These are phyloP conservation scores for Sphaerostilbella broomeana DNA, from an alignment of 2,329 filamentous ascomycete genomes.

Conservation along the genomic window DNA sequence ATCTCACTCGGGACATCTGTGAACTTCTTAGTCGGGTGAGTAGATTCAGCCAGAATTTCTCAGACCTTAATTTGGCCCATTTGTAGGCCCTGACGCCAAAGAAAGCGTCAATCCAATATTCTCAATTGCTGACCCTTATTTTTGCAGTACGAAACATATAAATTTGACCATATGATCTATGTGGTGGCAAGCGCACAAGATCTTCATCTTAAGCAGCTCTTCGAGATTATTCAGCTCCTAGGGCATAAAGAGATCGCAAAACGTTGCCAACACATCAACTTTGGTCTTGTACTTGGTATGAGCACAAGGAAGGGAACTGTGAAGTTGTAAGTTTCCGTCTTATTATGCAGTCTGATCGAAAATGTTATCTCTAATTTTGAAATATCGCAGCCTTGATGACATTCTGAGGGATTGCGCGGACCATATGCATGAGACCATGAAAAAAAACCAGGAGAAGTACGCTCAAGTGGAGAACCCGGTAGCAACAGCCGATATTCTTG, in stretches of 20 bases:
- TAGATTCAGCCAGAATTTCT: neutral
- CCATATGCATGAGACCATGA: constrained; percentile 98
- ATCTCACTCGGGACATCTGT: constrained; percentile 72
- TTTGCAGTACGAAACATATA: constrained; percentile 43
- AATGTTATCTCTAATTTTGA: neutral
- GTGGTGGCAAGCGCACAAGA: constrained; percentile 68
- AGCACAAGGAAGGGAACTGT: constrained; percentile 67
- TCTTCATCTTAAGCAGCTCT: constrained; percentile 65
- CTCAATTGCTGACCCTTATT: neutral
- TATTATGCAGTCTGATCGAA: neutral
- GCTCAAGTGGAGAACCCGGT: constrained; percentile 78
- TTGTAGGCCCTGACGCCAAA: no score
- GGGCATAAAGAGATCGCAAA: constrained; percentile 59
- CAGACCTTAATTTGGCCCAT: no score
- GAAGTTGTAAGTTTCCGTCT: constrained; percentile 46
- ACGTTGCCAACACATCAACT: constrained; percentile 67
- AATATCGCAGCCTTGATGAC: constrained; percentile 30
- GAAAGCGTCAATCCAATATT: neutral
- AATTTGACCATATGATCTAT: constrained; percentile 76
- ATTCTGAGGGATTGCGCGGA: constrained; percentile 63
- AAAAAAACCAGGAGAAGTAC: constrained; percentile 84
- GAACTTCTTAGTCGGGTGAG: constrained; percentile 57
- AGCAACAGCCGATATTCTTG: constrained; percentile 76
- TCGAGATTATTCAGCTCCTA: constrained; percentile 69
- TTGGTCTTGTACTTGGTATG: constrained; percentile 65